These are phyloP conservation scores for Solanum paucissectum DNA, from an alignment of 257 asterid genomes.

Conservation along the genomic window DNA sequence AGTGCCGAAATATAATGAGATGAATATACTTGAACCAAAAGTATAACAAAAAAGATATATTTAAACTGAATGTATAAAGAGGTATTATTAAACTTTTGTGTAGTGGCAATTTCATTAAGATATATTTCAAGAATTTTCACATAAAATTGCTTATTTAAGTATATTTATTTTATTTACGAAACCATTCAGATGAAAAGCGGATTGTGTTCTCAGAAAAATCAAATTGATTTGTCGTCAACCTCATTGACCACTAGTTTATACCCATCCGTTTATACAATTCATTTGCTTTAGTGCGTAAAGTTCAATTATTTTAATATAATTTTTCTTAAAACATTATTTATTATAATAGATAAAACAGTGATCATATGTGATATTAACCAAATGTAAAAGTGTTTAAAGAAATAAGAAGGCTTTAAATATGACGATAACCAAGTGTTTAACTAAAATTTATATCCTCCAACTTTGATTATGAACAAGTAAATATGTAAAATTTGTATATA, in stretches of 20 bases:
- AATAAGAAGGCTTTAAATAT: background rate
- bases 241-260: too few relatives aligned
- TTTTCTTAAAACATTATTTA: background rate
- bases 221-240: background rate
- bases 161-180: too few relatives aligned
- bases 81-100: too few relatives aligned
- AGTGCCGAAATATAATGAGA: background rate
- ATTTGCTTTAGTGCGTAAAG: background rate
- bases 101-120: background rate
- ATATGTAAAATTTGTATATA: background rate
- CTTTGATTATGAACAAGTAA: too few relatives aligned
- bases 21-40: accelerated
- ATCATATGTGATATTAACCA: background rate
- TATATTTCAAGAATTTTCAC: background rate
- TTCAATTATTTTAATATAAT: background rate
- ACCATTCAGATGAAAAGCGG: background rate
- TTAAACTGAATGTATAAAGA: background rate
- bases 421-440: background rate
- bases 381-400: background rate
- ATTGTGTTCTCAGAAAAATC: too few relatives aligned
- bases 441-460: accelerated
- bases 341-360: background rate
- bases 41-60: background rate
- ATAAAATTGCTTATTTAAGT: too few relatives aligned
- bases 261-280: background rate